Evolutionary conservation across 1,139 yeast species (phyloP).

Genomic region (Hemisphaericaspora xylanilytica): DNA sequence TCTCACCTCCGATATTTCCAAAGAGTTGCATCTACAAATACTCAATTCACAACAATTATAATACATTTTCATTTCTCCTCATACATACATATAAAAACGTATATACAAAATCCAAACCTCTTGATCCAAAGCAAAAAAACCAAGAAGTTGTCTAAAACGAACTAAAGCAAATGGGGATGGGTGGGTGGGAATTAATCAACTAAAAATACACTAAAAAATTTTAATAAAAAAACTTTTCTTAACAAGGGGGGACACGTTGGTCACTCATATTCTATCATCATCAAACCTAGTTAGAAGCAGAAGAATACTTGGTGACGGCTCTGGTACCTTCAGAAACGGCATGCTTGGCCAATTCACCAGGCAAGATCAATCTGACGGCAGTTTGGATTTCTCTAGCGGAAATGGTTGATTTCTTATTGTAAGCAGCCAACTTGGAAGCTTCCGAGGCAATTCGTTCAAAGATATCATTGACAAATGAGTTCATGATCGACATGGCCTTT

Average conservation of each 20-base stretch:
- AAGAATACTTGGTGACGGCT: conserved; percentile 99
- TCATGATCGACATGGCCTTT: conserved; percentile 98
- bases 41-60: conserved; percentile 49
- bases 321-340: conserved; percentile 99
- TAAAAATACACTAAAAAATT: conserved; percentile 4
- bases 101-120: not conserved
- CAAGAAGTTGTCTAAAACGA: too few species aligned
- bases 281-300: conserved; percentile 54
- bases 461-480: conserved; percentile 96
- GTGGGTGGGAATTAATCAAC: too few species aligned
- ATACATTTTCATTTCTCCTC: conserved; percentile 95
- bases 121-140: not conserved
- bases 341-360: conserved; percentile 99
- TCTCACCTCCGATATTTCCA: too few species aligned
- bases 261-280: too few species aligned
- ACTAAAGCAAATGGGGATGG: conserved; percentile 4
- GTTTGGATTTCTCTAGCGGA: conserved; percentile 99
- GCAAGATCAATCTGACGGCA: conserved; percentile 97
- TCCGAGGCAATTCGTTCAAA: conserved; percentile 95
- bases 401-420: conserved; percentile 98
- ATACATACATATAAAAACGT: not conserved
- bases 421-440: conserved; percentile 99
- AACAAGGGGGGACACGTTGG: too few species aligned
- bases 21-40: too few species aligned
- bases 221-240: conserved; percentile 18